These are phyloP conservation scores for Metschnikowia lunata DNA, from an alignment of 805 yeast genomes.

Conservation along the genomic window DNA sequence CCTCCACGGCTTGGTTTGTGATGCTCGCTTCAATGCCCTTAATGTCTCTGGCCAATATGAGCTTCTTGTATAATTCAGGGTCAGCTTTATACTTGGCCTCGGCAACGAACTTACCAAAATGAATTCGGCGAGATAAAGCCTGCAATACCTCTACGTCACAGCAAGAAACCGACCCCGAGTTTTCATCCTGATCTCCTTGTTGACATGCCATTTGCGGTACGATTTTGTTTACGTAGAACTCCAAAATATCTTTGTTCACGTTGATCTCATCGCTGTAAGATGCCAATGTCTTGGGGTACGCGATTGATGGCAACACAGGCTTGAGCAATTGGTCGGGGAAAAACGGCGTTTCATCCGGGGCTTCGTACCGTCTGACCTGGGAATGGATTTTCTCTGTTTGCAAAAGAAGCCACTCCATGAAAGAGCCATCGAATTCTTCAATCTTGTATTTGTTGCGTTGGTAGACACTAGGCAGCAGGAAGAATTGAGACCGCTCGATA, in stretches of 20 bases:
- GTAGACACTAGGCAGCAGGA: slow-evolving; percentile 71
- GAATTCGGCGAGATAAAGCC: slow-evolving; percentile 85
- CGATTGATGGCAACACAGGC: slow-evolving; percentile 76
- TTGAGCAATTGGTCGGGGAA: slow-evolving; percentile 62
- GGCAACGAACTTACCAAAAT: slow-evolving; percentile 96
- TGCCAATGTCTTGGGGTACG: slow-evolving; percentile 78
- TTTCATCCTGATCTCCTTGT: slow-evolving; percentile 73
- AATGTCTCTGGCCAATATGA: slow-evolving; percentile 63
- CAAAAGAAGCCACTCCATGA: slow-evolving; percentile 78
- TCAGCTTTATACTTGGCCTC: slow-evolving; percentile 84
- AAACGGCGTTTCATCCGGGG: slow-evolving; percentile 92
- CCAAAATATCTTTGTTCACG: slow-evolving; percentile 65
- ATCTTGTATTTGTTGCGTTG: slow-evolving; percentile 51
- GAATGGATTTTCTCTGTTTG: slow-evolving; percentile 65
- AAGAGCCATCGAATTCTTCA: slow-evolving; percentile 71
- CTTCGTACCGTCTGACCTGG: slow-evolving; percentile 82
- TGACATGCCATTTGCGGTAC: slow-evolving; percentile 69
- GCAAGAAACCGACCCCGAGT: slow-evolving; percentile 79
- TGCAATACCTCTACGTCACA: slow-evolving; percentile 86
- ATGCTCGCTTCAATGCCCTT: slow-evolving; percentile 74
- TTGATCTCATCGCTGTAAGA: slow-evolving; percentile 68
- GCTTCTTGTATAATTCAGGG: slow-evolving; percentile 52
- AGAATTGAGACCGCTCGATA: slow-evolving; percentile 90
- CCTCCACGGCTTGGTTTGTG: slow-evolving; percentile 85
- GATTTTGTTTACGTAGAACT: slow-evolving; percentile 65